Base-by-base conservation (phyloP, 257 asterid genomes). In the Scutellaria galericulata region DNA sequence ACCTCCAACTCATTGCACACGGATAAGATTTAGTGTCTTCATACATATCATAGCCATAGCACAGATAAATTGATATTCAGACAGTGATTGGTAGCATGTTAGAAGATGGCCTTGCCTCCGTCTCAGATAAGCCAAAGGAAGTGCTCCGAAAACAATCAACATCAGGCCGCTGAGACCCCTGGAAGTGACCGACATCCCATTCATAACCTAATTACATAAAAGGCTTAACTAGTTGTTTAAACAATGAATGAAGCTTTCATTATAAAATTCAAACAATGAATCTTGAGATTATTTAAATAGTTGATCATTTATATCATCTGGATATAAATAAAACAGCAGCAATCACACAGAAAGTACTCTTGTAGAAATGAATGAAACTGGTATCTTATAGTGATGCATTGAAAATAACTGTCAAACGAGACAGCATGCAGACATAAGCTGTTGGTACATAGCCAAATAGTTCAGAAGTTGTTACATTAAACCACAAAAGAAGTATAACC, bases 151-250 rank as follows among this genome's bases (percentile, higher is more conserved):
- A 94, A 81, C 96, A 94, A 65, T 89, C 99, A 69, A 91, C 96
- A 79, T 91, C 85, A 31, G 99, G 99, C 48, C 99, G 89, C 58
- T 81, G 88, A 57, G 98, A 97, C 62, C 95, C 97, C 64, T 81
- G 78, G 80, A 94, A 94, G 83, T 94, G 99, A 37, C 99, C 99
- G 60, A 94, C 83, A 64, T 94, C 99, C 99, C 99, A 94, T 83
- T 94, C 99, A 79, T 94, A 94, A 81, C 99, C 99, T 91, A 71
- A 52, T 73, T 22, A 67, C 63, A 75, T 64, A 42, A 53, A 67
- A 37, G 62, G 68, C 42, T 71, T 51, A 51, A 72, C 56, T 41
- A 53, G 52, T 64, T 70, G 71, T 65, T 59, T 5, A 46, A 45
- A 45, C 20, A 4, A 64, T 57, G 72, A 73, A 70, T 45, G 27